Evolutionary conservation across 2,329 filamentous ascomycete species (phyloP), one percentile per base, ranked within the genome.

Genomic region (Fusarium denticulatum): DNA sequence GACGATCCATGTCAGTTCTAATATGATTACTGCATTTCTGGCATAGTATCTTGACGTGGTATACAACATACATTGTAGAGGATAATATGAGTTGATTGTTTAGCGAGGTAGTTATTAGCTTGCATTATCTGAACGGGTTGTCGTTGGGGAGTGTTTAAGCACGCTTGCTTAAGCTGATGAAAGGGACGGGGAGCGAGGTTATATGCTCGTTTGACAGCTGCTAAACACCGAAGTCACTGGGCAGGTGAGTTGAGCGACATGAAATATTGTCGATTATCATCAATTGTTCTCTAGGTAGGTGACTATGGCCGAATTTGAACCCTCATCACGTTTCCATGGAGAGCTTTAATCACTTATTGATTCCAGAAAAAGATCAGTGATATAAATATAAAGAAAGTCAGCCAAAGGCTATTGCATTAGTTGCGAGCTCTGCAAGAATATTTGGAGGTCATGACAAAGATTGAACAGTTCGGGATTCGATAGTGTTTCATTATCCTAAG

Each of bases 361-460:
- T 26, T 2, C 12, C 12, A 0, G 4, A 3, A 14, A 7, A 6
- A 0, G 4, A 10, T 45, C 11, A 26, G 24, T 9, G 7, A 10
- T 26, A 0, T 45, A 3, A 20, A 10, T 9, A 14, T 4, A 20
- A 4, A 13, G 6, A 45, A 45, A 18, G 5, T 14, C 4, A 26
- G 16, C 0, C 0, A 6, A 26, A 2, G 37, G 11, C 18, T 11
- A 6, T 12, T 20, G 6, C 4, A 39, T 20, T 20, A 7, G 6
- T 12, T 39, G 1, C 4, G 10, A n/a, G n/a, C n/a, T n/a, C n/a
- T n/a, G n/a, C n/a, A n/a, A 20, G 24, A 20, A 8, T 7, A 14
- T 10, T 6, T 26, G 6, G 8, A 39, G 2, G 3, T 16, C 5
- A 39, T 1, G 1, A 1, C 11, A 24, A 14, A 32, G 3, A 0